phyloP scores from a whole-genome alignment of 371 early-diverging fungal species.

The Rhizopus stolonifer region DNA sequence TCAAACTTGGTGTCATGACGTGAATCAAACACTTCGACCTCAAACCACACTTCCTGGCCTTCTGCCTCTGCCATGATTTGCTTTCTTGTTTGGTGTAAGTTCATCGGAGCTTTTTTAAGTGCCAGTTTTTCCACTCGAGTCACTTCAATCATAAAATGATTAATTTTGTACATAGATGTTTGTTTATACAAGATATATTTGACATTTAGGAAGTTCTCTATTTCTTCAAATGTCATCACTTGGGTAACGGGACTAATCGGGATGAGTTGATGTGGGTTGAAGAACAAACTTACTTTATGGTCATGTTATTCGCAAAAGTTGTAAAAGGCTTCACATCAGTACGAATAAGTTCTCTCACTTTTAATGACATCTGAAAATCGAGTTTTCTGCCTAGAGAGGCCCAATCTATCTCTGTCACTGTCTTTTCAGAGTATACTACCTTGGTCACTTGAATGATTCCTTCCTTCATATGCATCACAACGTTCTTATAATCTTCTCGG shows the following conservation, averaged over 20 bases:
- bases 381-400: conserved; percentile 41
- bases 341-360: conserved; percentile 24
- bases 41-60: conserved; percentile 36
- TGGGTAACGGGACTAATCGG: conserved; percentile 35
- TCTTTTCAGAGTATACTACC: conserved; percentile 26
- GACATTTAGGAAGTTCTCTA: conserved; percentile 42
- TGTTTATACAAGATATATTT: conserved; percentile 31
- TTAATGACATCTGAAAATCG: conserved; percentile 42
- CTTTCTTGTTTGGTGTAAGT: conserved; percentile 14
- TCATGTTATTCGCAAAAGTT: conserved; percentile 44
- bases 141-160: conserved; percentile 41
- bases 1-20: conserved; percentile 26
- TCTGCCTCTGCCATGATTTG: conserved; percentile 34
- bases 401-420: conserved; percentile 41
- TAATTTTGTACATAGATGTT: conserved; percentile 25
- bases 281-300: conserved; percentile 52
- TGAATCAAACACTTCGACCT: conserved; percentile 34
- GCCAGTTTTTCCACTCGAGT: conserved; percentile 38
- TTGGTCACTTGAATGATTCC: conserved; percentile 34
- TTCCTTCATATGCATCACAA: conserved; percentile 37
- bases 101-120: conserved; percentile 9
- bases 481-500: conserved; percentile 19
- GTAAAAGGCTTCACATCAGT: conserved; percentile 47
- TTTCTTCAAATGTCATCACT: conserved; percentile 42
- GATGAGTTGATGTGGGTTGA: too few relatives aligned